phyloP scores from a whole-genome alignment of 768 basidiomycete genomes.

The Austroboletus eburneus region DNA sequence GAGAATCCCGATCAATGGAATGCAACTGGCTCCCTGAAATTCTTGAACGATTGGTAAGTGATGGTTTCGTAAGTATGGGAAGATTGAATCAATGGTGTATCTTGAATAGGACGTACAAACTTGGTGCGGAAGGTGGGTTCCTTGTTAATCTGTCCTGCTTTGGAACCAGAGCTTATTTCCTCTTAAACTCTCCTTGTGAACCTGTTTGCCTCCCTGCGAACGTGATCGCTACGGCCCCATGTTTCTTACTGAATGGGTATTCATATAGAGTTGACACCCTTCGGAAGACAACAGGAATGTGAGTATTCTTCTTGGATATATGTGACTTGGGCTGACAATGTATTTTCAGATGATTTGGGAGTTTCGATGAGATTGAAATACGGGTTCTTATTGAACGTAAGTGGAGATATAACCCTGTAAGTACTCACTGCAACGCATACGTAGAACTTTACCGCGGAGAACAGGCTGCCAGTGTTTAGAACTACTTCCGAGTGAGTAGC shows the following conservation, averaged over 20 bases:
- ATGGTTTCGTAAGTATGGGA: slow-evolving; percentile 1
- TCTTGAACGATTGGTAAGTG: slow-evolving; percentile 78
- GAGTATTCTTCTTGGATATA: slow-evolving; percentile 19
- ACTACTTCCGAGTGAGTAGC: too few species aligned
- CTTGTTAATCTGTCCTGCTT: neutral
- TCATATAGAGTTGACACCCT: slow-evolving; percentile 72
- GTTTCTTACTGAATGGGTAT: too few species aligned
- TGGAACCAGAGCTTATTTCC: neutral
- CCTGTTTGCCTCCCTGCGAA: too few species aligned
- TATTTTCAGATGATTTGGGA: slow-evolving; percentile 52
- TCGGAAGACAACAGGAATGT: slow-evolving; percentile 86
- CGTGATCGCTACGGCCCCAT: too few species aligned
- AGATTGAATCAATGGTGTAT: neutral
- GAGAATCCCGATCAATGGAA: slow-evolving; percentile 54
- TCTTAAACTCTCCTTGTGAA: too few species aligned
- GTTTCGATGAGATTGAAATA: slow-evolving; percentile 75
- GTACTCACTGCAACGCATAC: slow-evolving; percentile 23
- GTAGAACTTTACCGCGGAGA: slow-evolving; percentile 55
- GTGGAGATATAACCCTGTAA: neutral
- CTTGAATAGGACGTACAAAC: slow-evolving; percentile 70
- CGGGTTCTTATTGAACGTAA: slow-evolving; percentile 65
- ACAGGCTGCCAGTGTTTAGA: slow-evolving; percentile 40
- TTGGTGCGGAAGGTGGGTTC: slow-evolving; percentile 70
- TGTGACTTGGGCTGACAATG: neutral
- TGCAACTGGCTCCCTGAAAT: slow-evolving; percentile 59